phyloP scores from a whole-genome alignment of 164 flowering plant species.

The Tetrastigma voinierianum region DNA sequence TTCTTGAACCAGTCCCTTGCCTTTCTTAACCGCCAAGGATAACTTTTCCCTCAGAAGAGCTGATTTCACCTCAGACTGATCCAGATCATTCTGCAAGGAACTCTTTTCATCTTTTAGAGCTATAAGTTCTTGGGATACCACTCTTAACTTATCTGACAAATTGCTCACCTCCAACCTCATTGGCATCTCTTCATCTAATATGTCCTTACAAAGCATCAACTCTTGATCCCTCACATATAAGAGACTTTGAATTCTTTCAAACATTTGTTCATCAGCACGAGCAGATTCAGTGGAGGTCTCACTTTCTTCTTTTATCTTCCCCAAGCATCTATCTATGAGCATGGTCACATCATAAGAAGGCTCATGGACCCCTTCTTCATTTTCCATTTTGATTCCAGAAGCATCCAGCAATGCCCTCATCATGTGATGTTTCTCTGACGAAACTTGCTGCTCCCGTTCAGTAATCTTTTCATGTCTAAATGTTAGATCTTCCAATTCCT shows the following conservation, averaged over 20 bases:
- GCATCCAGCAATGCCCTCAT: conserved; percentile 41
- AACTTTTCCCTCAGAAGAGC: conserved; percentile 80
- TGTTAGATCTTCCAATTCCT: conserved; percentile 49
- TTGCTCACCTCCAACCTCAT: conserved; percentile 37
- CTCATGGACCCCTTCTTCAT: conserved; percentile 25
- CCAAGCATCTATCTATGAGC: conserved; percentile 54
- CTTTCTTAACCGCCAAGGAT: conserved; percentile 96
- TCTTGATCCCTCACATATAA: conserved; percentile 61
- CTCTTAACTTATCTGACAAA: conserved; percentile 39
- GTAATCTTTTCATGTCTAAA: conserved; percentile 40
- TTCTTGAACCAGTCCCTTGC: conserved; percentile 93
- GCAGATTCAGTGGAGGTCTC: conserved; percentile 27
- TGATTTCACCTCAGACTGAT: conserved; percentile 69
- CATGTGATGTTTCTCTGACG: conserved; percentile 46
- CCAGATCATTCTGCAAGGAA: conserved; percentile 58
- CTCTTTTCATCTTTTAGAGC: conserved; percentile 55
- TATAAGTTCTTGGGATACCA: conserved; percentile 40
- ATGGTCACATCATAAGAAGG: conserved; percentile 26
- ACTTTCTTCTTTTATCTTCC: conserved; percentile 46
- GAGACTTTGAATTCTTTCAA: conserved; percentile 51
- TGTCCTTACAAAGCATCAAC: conserved; percentile 37
- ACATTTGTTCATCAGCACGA: conserved; percentile 29
- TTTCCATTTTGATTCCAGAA: conserved; percentile 38
- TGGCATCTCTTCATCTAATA: conserved; percentile 60
- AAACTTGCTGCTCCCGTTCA: conserved; percentile 34